Evolutionary conservation across 2,329 filamentous ascomycete genomes (phyloP).

Genomic region (Grosmannia penicillata): DNA sequence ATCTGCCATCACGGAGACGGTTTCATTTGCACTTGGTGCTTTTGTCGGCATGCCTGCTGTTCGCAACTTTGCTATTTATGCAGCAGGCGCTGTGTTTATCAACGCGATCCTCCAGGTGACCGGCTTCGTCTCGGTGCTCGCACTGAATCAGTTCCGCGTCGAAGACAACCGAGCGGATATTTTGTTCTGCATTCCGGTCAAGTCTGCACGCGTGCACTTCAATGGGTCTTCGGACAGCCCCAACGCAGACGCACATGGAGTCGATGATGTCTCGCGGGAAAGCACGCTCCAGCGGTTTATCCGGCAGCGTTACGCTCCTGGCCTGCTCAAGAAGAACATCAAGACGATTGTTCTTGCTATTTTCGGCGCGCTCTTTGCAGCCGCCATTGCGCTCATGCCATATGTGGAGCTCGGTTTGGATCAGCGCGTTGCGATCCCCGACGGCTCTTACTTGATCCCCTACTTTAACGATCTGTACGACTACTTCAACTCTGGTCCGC

Average conservation of each 20-base stretch:
- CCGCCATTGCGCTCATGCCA: constrained; percentile 71
- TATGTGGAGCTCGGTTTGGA: constrained; percentile 78
- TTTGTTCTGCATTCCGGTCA: constrained; percentile 75
- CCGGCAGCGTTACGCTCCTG: constrained; percentile 74
- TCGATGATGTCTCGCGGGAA: constrained; percentile 69
- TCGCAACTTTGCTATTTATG: constrained; percentile 92
- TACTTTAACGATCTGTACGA: constrained; percentile 95
- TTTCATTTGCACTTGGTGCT: constrained; percentile 81
- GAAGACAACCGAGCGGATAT: constrained; percentile 84
- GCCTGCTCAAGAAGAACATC: constrained; percentile 62
- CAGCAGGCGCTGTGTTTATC: constrained; percentile 89
- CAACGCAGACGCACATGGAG: constrained; percentile 23
- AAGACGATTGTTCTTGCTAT: constrained; percentile 64
- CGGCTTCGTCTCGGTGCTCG: constrained; percentile 86
- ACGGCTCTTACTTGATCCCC: constrained; percentile 83
- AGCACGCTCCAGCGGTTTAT: constrained; percentile 76
- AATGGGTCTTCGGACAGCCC: constrained; percentile 25
- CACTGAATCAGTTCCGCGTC: constrained; percentile 80
- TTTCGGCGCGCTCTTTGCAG: constrained; percentile 79
- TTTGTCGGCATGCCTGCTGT: constrained; percentile 98
- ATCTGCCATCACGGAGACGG: constrained; percentile 86
- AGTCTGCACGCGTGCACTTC: constrained; percentile 54
- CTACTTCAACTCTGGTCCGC: constrained; percentile 82
- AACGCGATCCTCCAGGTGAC: constrained; percentile 95
- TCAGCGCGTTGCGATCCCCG: constrained; percentile 85